Base-by-base conservation (phyloP, 2,329 filamentous ascomycete genomes). In the Xylaria sp. region DNA sequence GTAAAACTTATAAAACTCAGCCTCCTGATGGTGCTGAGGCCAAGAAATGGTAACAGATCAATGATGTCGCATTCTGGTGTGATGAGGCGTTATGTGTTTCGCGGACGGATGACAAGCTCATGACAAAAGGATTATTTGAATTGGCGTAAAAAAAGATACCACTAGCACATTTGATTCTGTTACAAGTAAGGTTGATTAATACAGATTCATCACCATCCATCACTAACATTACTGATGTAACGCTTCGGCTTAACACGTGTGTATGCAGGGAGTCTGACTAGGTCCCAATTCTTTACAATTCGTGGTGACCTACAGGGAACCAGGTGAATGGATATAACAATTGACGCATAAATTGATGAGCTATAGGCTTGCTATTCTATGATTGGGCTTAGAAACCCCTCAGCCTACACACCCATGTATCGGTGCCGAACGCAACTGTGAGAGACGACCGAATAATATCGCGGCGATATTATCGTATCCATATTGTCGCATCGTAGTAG, bases 1-100 rank as follows among this genome's bases (percentile, higher is more conserved):
- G 84, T 69, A 88, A 87, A 20, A 90, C 81, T 27, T 91, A 97
- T 29, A 87, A 92, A 76, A 92, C 89, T 0, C 80, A 83, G 39
- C 91, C 93, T 9, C 93, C 93, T 0, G 90, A 94, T 53, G 93
- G 93, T 0, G 89, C 93, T 73, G 89, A 92, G 78, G 89, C 88
- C 2, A 94, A 91, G 84, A 89, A 90, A 76, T 96, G 90, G 89
- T 69, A 74, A 49, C 64, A 63, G 58, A 36, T 51, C 27, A 58
- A 6, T 49, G 51, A 29, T 17, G 47, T 58, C 13, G 58, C 50
- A 44, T 57, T 57, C 39, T 6, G 39, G 58, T n/a, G 25, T 39
- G 56, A 57, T 56, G 45, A 47, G 50, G 56, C 51, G 56, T 61
- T 67, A 59, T 45, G 44, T 54, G 51, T 60, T 55, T 58, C 47